Conservation (phyloP, 352 stramenopile genomes). For the Thraustochytrium sp. region DNA sequence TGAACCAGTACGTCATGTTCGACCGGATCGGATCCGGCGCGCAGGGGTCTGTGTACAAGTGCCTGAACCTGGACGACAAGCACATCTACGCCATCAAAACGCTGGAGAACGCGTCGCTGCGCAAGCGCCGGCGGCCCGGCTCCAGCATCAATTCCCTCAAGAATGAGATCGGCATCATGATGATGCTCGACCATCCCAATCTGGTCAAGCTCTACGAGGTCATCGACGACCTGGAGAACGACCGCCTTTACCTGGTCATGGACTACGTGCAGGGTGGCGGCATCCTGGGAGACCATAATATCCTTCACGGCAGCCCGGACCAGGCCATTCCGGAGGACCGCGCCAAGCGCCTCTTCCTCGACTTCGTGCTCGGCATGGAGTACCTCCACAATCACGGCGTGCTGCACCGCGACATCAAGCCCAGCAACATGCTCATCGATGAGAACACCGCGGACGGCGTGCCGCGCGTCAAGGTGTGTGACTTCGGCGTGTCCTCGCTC, state of each 20-base stretch:
- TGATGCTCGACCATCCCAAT: conserved; percentile 83
- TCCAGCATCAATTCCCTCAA: neutral
- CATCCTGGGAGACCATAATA: conserved; percentile 19
- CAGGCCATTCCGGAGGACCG: conserved; percentile 60
- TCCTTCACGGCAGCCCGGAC: conserved; percentile 49
- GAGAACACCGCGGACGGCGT: conserved; percentile 62
- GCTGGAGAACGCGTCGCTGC: conserved; percentile 39
- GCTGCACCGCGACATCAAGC: conserved; percentile 76
- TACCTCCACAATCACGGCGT: conserved; percentile 71
- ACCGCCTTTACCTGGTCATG: conserved; percentile 77
- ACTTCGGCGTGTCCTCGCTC: conserved; percentile 77
- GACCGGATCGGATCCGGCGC: neutral
- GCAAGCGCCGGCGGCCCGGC: neutral
- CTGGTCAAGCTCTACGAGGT: conserved; percentile 86
- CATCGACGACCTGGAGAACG: conserved; percentile 76
- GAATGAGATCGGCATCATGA: conserved; percentile 85
- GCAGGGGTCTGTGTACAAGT: conserved; percentile 51
- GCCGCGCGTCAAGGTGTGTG: conserved; percentile 67
- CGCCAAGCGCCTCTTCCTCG: conserved; percentile 70
- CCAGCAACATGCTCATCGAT: conserved; percentile 71
- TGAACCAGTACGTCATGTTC: conserved; percentile 38
- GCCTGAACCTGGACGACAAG: conserved; percentile 54
- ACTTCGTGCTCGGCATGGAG: conserved; percentile 69
- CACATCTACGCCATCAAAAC: conserved; percentile 48
- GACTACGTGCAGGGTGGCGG: conserved; percentile 25